phyloP scores from a whole-genome alignment of 768 basidiomycete species.

The Mycena belliarum region DNA sequence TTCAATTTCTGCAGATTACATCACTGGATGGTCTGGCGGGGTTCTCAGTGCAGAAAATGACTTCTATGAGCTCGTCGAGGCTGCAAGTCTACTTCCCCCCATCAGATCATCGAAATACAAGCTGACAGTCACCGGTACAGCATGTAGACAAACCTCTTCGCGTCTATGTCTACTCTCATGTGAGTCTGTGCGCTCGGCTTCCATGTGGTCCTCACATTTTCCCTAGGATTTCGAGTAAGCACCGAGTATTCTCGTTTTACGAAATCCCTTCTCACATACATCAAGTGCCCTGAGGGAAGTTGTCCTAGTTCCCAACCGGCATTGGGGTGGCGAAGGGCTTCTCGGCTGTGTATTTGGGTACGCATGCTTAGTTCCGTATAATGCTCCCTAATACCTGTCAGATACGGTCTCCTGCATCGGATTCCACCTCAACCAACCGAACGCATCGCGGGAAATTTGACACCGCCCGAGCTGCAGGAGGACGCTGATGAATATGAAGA shows the following conservation, averaged over 20 bases:
- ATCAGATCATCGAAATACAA: background rate
- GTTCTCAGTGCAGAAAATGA: constrained; percentile 89
- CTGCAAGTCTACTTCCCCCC: constrained; percentile 49
- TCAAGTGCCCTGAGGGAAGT: constrained; percentile 87
- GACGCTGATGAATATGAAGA: constrained; percentile 55
- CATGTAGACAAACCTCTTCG: constrained; percentile 92
- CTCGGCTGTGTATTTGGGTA: constrained; percentile 96
- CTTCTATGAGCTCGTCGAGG: constrained; percentile 95
- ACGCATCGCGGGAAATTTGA: constrained; percentile 48
- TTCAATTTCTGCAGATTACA: constrained; percentile 50
- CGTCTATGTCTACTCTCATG: constrained; percentile 95
- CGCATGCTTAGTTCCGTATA: constrained; percentile 28
- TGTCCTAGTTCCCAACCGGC: constrained; percentile 91
- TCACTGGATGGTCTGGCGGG: constrained; percentile 93
- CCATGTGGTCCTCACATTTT: constrained; percentile 3
- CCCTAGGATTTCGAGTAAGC: too few species aligned
- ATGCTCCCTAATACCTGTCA: constrained; percentile 28
- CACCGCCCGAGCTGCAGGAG: constrained; percentile 58
- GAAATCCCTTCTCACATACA: constrained; percentile 11
- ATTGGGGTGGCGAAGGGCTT: constrained; percentile 97
- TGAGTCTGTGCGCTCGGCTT: constrained; percentile 62
- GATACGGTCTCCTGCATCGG: constrained; percentile 90
- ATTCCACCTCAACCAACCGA: constrained; percentile 79
- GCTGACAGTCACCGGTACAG: constrained; percentile 38
- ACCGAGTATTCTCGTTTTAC: too few species aligned